These are phyloP conservation scores for Rubroboletus pulcherrimus DNA, from an alignment of 768 basidiomycete species.

Conservation along the genomic window DNA sequence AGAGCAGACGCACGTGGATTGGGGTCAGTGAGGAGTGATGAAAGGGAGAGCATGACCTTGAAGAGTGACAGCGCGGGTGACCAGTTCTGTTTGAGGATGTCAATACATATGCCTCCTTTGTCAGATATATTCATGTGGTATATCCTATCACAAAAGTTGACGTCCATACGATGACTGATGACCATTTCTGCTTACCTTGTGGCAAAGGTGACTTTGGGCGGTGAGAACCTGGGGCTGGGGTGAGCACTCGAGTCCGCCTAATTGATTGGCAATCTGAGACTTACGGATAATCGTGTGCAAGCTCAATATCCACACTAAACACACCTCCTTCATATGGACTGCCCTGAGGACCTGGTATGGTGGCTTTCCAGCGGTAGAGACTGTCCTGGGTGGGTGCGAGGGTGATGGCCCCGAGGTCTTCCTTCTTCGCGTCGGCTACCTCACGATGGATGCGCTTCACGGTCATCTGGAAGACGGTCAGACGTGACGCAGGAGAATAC, in stretches of 20 bases:
- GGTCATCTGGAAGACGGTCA: slow-evolving; percentile 45
- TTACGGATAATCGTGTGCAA: slow-evolving; percentile 78
- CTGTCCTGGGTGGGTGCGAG: slow-evolving; percentile 63
- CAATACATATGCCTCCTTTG: slow-evolving; percentile 75
- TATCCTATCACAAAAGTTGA: slow-evolving; percentile 45
- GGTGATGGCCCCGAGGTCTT: slow-evolving; percentile 72
- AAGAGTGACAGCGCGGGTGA: slow-evolving; percentile 90
- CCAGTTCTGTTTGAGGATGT: slow-evolving; percentile 93
- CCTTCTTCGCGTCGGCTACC: slow-evolving; percentile 75
- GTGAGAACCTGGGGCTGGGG: slow-evolving; percentile 56
- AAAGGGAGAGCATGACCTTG: slow-evolving; percentile 92
- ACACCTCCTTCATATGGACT: slow-evolving; percentile 80
- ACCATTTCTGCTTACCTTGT: slow-evolving; percentile 49
- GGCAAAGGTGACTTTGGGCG: slow-evolving; percentile 71
- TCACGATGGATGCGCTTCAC: slow-evolving; percentile 83
- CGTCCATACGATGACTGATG: neutral
- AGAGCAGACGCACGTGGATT: slow-evolving; percentile 69
- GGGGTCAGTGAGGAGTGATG: slow-evolving; percentile 88
- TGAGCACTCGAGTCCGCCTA: neutral
- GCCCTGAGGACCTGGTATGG: slow-evolving; percentile 78
- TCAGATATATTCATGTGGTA: slow-evolving; percentile 91
- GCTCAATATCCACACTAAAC: slow-evolving; percentile 62
- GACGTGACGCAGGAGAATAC: neutral
- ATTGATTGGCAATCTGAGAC: slow-evolving; percentile 1
- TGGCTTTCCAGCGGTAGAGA: slow-evolving; percentile 70